Percentiles rank a stretch among this genome's conserved stretches.
These are phyloP conservation scores for Eucalyptus caleyi DNA, from an alignment of 345 rosid genomes.

Conservation along the genomic window DNA sequence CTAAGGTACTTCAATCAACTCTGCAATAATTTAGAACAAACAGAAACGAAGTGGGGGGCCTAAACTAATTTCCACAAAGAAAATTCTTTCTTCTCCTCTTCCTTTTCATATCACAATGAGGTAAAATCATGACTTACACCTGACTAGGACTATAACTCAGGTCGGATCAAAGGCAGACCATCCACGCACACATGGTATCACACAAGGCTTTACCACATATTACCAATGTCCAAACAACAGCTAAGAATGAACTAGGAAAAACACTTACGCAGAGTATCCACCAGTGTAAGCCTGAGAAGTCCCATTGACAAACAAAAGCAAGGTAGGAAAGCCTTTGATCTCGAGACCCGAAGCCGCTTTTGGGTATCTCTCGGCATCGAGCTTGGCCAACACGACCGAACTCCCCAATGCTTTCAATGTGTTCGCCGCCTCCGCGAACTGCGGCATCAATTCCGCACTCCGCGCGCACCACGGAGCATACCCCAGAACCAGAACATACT, in stretches of 20 bases:
- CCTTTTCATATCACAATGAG: background rate
- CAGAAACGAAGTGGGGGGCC: background rate
- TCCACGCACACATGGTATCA: background rate
- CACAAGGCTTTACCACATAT: background rate
- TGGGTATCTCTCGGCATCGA: constrained; percentile 71
- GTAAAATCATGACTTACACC: background rate
- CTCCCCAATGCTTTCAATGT: constrained; percentile 51
- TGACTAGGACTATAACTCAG: background rate
- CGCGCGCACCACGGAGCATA: constrained; percentile 86
- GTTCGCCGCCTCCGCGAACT: constrained; percentile 75
- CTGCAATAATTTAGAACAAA: background rate
- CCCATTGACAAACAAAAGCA: constrained; percentile 73
- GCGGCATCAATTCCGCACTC: constrained; percentile 91
- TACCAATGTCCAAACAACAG: background rate
- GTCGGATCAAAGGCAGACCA: background rate
- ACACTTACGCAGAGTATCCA: constrained; percentile 66
- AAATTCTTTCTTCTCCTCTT: background rate
- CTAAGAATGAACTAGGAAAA: background rate
- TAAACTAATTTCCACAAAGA: background rate
- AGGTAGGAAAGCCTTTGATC: constrained; percentile 72
- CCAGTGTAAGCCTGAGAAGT: constrained; percentile 52
- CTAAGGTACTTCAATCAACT: background rate
- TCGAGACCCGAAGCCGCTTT: constrained; percentile 50
- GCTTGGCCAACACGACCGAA: constrained; percentile 61
- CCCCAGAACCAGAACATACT: constrained; percentile 65